These are phyloP conservation scores for Kitagawia praeruptora DNA, from an alignment of 129 eudicot species.

Conservation along the genomic window DNA sequence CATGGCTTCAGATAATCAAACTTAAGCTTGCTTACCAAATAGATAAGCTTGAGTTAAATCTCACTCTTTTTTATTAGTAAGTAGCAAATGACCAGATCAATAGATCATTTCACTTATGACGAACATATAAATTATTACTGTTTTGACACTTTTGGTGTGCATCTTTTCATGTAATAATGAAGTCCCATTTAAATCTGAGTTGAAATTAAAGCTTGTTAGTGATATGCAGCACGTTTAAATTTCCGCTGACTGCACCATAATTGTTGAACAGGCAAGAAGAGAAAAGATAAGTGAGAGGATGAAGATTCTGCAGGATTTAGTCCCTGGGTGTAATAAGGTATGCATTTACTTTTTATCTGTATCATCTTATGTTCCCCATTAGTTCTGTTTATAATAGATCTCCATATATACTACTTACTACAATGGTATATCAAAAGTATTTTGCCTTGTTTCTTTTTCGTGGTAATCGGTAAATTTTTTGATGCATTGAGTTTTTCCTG, in stretches of 20 bases:
- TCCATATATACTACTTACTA: not conserved
- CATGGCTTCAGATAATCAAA: not conserved
- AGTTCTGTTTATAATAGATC: not conserved
- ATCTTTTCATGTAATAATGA: not conserved
- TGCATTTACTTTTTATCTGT: not conserved
- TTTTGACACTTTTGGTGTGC: not conserved
- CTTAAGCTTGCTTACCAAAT: not conserved
- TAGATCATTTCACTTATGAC: not conserved
- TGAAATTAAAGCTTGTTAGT: not conserved
- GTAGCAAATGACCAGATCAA: not conserved
- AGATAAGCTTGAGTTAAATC: not conserved
- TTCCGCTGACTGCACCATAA: not conserved
- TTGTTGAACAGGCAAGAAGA: constrained; percentile 60
- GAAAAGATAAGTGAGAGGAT: constrained; percentile 99
- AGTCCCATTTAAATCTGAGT: not conserved
- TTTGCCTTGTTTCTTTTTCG: not conserved
- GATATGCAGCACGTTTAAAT: not conserved
- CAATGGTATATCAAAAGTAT: not conserved
- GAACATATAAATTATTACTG: not conserved
- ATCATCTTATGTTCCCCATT: not conserved
- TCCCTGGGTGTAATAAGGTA: constrained; percentile 95
- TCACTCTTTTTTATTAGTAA: not conserved
- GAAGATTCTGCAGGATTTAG: constrained; percentile 95
- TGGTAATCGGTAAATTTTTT: not conserved
- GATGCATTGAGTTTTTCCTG: not conserved